Conservation (phyloP, 495 filamentous ascomycete genomes). For the Lasiosphaeria hispida region DNA sequence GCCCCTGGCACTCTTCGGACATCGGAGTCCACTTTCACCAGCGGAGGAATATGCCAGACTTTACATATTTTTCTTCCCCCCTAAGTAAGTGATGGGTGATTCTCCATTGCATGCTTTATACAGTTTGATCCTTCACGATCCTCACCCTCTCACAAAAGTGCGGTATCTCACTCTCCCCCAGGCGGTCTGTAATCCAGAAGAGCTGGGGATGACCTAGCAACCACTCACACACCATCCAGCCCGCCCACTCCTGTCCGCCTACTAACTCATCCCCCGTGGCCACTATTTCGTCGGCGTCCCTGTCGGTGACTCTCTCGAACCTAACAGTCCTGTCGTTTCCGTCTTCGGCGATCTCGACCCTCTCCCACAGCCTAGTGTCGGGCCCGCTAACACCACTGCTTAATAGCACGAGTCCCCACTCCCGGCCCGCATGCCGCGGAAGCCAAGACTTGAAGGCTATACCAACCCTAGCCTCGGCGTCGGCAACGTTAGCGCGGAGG, state of each 20-base stretch:
- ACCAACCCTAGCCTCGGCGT: not conserved
- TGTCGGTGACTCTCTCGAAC: not conserved
- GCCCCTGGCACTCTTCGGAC: no score
- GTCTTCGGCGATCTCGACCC: not conserved
- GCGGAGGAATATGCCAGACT: no score
- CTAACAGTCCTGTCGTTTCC: not conserved
- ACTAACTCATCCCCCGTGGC: not conserved
- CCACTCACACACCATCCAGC: constrained; percentile 2
- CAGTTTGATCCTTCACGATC: not conserved
- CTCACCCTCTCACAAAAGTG: not conserved
- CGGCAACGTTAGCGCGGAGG: not conserved
- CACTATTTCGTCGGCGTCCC: not conserved
- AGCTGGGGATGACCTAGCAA: constrained; percentile 2
- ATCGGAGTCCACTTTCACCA: no score
- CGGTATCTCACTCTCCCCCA: not conserved
- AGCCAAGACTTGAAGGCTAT: not conserved
- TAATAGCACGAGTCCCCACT: not conserved
- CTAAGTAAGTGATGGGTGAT: no score
- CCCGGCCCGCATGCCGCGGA: not conserved
- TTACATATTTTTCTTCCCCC: no score
- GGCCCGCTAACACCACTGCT: not conserved
- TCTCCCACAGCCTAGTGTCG: not conserved
- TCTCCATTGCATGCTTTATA: no score
- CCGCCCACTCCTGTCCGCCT: not conserved
- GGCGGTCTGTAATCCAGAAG: not conserved